Conservation (phyloP, 306 rosid species). For the Fragaria nilgerrensis region DNA sequence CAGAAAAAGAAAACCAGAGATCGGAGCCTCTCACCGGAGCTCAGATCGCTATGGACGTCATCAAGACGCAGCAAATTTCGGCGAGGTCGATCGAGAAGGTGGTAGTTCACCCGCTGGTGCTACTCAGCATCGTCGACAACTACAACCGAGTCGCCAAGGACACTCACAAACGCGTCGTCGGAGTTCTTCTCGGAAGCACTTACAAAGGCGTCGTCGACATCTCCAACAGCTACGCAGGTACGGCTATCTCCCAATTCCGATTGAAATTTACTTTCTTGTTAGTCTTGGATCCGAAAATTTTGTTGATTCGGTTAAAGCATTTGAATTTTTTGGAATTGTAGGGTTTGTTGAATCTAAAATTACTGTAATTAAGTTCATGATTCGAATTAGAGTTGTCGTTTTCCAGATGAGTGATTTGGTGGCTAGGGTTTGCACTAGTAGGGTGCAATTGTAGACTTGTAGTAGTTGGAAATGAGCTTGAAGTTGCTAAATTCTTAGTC, state of each 20-base stretch:
- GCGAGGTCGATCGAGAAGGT: conserved; percentile 77
- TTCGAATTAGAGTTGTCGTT: background rate
- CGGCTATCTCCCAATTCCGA: background rate
- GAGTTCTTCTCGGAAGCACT: conserved; percentile 76
- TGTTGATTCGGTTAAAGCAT: background rate
- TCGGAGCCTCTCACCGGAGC: background rate
- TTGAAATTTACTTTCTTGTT: background rate
- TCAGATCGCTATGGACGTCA: conserved; percentile 62
- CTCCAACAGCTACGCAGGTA: conserved; percentile 88
- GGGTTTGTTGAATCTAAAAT: background rate
- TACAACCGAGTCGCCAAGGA: conserved; percentile 85
- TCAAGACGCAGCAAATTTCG: conserved; percentile 79
- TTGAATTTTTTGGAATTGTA: background rate
- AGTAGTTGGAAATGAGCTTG: conserved; percentile 2
- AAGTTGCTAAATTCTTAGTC: background rate
- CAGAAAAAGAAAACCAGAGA: background rate
- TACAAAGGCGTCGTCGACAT: conserved; percentile 85
- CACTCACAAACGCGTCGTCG: conserved; percentile 81
- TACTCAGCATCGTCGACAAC: conserved; percentile 91
- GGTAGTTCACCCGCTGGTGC: conserved; percentile 76
- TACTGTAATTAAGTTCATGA: background rate
- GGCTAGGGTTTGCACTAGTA: conserved; percentile 3
- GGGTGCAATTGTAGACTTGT: conserved; percentile 2
- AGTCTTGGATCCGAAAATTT: background rate
- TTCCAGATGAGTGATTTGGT: background rate